Evolutionary conservation across 2,329 filamentous ascomycete species (phyloP), one percentile per base, ranked within the genome.

Genomic region (Zymoseptoria tritici): DNA sequence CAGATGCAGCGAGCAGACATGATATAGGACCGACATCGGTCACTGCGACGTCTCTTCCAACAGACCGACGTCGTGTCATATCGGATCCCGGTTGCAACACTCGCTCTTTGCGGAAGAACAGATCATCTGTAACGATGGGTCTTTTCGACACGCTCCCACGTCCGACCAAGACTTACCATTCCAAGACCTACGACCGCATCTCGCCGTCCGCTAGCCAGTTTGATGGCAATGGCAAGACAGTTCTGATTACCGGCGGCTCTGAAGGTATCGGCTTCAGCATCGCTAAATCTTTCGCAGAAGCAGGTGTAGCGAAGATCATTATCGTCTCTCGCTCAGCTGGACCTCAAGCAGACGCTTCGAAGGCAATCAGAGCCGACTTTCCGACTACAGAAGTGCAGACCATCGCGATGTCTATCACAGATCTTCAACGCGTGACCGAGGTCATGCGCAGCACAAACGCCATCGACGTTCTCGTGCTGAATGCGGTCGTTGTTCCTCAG

Each of bases 401-500:
- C 3, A 68, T 69, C 36, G 64, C 67, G 9, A 70, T 67, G 29
- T 64, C 71, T 5, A 67, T 67, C 36, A 65, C 62, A 2, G 66
- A 69, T 59, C 53, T 56, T 16, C 53, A 54, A 8, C 56, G 60
- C 22, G 65, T 68, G 52, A 60, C 70, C 16, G 72, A 77, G 36
- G 50, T 70, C 56, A 70, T 73, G 26, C 66, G 70, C 26, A 64
- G 69, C 49, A 60, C 53, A n/a, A 70, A 69, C 2, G 69, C 71
- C 55, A 69, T 79, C 54, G 67, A 80, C 59, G 67, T 80, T 51
- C 60, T 80, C 13, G 70, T 80, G 54, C 74, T 73, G 58, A 75
- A 71, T 58, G 78, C 77, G 0, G 76, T 70, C 0, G 65, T 64
- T 1, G 60, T 72, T 9, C 71, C 73, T 42, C 68, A 69, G 4